Percentiles rank a stretch among this genome's conserved stretches.
phyloP scores from a whole-genome alignment of 257 asterid genomes.

The Solanum appendiculatum region DNA sequence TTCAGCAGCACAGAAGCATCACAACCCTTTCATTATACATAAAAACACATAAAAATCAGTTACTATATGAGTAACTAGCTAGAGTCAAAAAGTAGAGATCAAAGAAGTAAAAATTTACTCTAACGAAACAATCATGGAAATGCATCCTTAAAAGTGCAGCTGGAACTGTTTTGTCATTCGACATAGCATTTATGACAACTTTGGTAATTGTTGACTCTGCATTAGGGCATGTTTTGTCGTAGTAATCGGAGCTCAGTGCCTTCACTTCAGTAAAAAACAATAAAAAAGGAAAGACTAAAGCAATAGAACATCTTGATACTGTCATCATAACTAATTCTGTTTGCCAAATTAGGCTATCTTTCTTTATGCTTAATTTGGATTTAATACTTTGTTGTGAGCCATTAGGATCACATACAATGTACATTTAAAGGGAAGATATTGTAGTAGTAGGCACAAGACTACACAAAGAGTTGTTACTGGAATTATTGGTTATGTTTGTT shows the following conservation, averaged over 20 bases:
- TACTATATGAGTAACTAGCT: not conserved
- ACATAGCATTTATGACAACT: conserved; percentile 43
- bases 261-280: conserved; percentile 7
- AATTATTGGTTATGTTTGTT: not conserved
- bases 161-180: conserved; percentile 63
- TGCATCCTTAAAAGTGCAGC: conserved; percentile 89
- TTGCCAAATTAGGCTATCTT: not conserved
- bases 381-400: not conserved
- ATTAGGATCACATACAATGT: not conserved
- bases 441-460: not conserved
- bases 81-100: not conserved
- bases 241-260: conserved; percentile 46
- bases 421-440: conserved; percentile 7
- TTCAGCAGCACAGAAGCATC: conserved; percentile 74
- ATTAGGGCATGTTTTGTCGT: conserved; percentile 57
- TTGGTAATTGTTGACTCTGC: conserved; percentile 31
- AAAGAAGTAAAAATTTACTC: conserved; percentile 21
- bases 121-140: conserved; percentile 81
- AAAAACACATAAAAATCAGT: not conserved
- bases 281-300: conserved; percentile 5
- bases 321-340: conserved; percentile 20
- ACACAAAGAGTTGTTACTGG: conserved; percentile 1
- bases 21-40: conserved; percentile 45
- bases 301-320: conserved; percentile 6
- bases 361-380: not conserved